Conservation (phyloP, 371 early-diverging fungal species). For the Amoeboaphelidium protococcarum region DNA sequence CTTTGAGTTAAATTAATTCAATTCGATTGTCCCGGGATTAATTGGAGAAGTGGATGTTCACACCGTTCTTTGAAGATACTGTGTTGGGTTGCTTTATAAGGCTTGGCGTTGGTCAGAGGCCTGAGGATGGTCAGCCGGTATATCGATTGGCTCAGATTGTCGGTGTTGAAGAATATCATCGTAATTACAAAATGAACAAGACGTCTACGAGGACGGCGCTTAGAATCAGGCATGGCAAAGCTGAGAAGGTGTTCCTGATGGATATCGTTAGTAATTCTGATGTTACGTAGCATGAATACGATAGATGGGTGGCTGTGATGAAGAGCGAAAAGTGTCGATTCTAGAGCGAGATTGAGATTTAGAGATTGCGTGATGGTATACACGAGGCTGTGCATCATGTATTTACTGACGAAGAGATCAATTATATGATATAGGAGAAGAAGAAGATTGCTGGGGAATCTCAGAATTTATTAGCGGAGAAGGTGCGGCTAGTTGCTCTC, state of each 20-base stretch:
- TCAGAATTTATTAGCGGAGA: constrained; percentile 24
- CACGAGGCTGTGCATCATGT: constrained; percentile 28
- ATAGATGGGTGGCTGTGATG: constrained; percentile 20
- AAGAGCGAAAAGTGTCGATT: constrained; percentile 20
- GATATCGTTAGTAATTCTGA: constrained; percentile 38
- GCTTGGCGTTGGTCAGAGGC: constrained; percentile 26
- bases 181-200: constrained; percentile 28
- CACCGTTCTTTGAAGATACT: constrained; percentile 35
- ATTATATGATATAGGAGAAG: constrained; percentile 26
- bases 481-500: constrained; percentile 16
- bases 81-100: constrained; percentile 35
- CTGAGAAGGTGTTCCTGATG: constrained; percentile 35
- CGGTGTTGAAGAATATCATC: constrained; percentile 24
- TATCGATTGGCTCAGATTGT: constrained; percentile 34
- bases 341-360: constrained; percentile 21
- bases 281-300: constrained; percentile 30
- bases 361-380: constrained; percentile 23
- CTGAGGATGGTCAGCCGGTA: constrained; percentile 15
- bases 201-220: constrained; percentile 28
- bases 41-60: constrained; percentile 41
- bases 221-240: constrained; percentile 30
- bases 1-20: constrained; percentile 25
- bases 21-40: constrained; percentile 26
- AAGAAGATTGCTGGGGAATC: constrained; percentile 17
- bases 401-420: constrained; percentile 32